Conservation (phyloP, 495 filamentous ascomycete species). For the Penicilliopsis zonata region DNA sequence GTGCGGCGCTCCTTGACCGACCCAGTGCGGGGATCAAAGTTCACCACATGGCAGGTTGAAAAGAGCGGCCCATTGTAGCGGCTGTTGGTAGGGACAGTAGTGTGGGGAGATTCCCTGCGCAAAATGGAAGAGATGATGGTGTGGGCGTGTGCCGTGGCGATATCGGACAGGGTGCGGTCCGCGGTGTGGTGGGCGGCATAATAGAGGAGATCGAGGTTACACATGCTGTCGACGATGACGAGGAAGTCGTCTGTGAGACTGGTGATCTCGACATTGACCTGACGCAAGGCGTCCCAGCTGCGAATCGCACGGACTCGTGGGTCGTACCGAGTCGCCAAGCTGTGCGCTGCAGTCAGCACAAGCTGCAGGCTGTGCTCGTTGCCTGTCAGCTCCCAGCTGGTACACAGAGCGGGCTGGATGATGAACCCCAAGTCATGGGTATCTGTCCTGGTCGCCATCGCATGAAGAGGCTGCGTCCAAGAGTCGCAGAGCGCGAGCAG, state of each 20-base stretch:
- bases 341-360: constrained; percentile 19
- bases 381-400: constrained; percentile 18
- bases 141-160: constrained; percentile 26
- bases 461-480: constrained; percentile 4
- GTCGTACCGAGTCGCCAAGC: constrained; percentile 22
- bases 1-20: constrained; percentile 20
- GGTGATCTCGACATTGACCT: constrained; percentile 3
- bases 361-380: constrained; percentile 13
- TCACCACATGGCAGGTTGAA: constrained; percentile 26
- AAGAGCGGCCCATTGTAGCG: constrained; percentile 3
- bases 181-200: constrained; percentile 22
- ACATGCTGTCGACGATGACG: constrained; percentile 34
- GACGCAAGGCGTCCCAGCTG: constrained; percentile 19
- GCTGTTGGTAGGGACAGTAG: too few species aligned
- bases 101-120: constrained; percentile 17
- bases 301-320: constrained; percentile 20
- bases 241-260: constrained; percentile 16
- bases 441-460: constrained; percentile 11
- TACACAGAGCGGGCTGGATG: constrained; percentile 11
- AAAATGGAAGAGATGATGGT: constrained; percentile 15
- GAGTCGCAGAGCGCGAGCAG: not conserved
- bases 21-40: constrained; percentile 22
- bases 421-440: constrained; percentile 34
- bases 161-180: constrained; percentile 11
- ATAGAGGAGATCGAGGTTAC: constrained; percentile 30